phyloP scores from a whole-genome alignment of 1,139 yeast species.

The Hansenula sp. region DNA sequence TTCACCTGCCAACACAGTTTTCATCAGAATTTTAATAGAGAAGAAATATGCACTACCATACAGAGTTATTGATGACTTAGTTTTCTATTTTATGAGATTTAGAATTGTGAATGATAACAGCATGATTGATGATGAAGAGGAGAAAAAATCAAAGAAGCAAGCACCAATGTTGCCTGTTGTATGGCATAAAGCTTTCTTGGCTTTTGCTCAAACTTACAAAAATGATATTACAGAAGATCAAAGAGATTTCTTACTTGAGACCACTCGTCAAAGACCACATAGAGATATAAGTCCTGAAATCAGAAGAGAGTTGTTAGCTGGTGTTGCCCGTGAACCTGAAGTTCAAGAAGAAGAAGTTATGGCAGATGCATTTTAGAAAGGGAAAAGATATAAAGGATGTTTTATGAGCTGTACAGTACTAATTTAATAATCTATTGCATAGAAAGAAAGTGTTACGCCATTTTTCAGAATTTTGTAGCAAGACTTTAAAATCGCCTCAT shows the following conservation, averaged over 20 bases:
- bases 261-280: slow-evolving; percentile 87
- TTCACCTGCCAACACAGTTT: slow-evolving; percentile 84
- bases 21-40: slow-evolving; percentile 83
- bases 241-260: slow-evolving; percentile 87
- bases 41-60: slow-evolving; percentile 96
- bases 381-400: neutral
- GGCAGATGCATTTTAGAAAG: slow-evolving; percentile 20
- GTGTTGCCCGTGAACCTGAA: slow-evolving; percentile 44
- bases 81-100: slow-evolving; percentile 92
- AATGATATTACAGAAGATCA: slow-evolving; percentile 98
- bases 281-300: slow-evolving; percentile 90
- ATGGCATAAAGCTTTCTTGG: slow-evolving; percentile 94
- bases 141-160: slow-evolving; percentile 34
- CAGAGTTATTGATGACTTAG: slow-evolving; percentile 91
- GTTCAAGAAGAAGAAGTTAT: slow-evolving; percentile 21
- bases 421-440: neutral
- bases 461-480: too few species aligned
- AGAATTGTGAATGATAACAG: slow-evolving; percentile 48
- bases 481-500: too few species aligned
- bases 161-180: slow-evolving; percentile 85
- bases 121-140: slow-evolving; percentile 33
- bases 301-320: slow-evolving; percentile 88
- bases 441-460: neutral
- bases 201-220: slow-evolving; percentile 93
- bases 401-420: too few species aligned